Base-by-base conservation (phyloP, 2,329 filamentous ascomycete genomes). In the Capronia americana region DNA sequence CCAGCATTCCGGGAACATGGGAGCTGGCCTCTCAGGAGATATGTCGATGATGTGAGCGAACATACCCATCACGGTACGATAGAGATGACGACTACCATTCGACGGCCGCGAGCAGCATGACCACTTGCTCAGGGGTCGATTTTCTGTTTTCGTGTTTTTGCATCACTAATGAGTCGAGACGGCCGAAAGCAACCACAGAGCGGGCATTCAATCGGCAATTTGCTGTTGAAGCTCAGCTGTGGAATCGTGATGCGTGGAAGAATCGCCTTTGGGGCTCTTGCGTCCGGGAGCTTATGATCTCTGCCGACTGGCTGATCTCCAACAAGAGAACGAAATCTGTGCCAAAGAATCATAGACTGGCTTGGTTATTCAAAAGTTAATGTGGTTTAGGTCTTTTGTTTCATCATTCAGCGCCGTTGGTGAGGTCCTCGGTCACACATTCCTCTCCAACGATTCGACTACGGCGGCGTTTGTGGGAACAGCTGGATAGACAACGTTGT, bases 1-100 rank as follows among this genome's bases (percentile, higher is more conserved):
- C 59, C 79, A 81, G 66, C 81, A 80, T 70, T 79, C 81, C 65
- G 81, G 81, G 65, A 79, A 81, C 71, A 79, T 80, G 70, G 80
- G 80, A 76, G 80, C 79, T 76, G 80, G 80, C 64, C 77, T 82
- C 74, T 79, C 79, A 68, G 80, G 80, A 23, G 69, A 70, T 61
- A 30, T 66, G 59, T 64, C 44, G 12, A 65, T 68, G 63, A 67
- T 64, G 38, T 51, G 56, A 58, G 50, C 41, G 30, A 59, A 23
- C 34, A 41, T 61, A 30, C 20, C 55, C 61, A 61, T 20, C 44
- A 61, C 51, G n/a, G 34, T 41, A 54, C 51, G 32, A 57, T 24
- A 57, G 61, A 30, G 32, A 61, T 51, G 66, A 64, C 28, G n/a
- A 28, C 46, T 50, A 54, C 44, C 11, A 64, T 63, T 50, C 55